A percentile compares a stretch with the other conserved stretches of the same genome.
Conservation (phyloP, 2,329 filamentous ascomycete species). For the Apiospora rasikravindrae region DNA sequence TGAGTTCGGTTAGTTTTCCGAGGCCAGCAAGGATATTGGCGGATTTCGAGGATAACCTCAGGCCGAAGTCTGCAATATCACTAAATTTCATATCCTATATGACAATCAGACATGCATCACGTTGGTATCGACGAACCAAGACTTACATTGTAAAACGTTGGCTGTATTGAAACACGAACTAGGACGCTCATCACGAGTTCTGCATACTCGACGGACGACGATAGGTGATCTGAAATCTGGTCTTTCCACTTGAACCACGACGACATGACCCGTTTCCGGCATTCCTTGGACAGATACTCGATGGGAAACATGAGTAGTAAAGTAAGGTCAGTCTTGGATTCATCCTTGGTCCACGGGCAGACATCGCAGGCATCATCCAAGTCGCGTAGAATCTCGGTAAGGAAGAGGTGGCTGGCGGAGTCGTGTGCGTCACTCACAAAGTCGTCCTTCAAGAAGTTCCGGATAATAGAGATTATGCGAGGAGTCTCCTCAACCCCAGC, state of each 20-base stretch:
- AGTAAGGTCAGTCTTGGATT: neutral
- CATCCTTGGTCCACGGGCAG: neutral
- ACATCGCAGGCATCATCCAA: slow-evolving; percentile 26
- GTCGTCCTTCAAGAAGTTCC: neutral
- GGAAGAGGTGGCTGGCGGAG: slow-evolving; percentile 30
- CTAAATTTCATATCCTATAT: slow-evolving; percentile 37
- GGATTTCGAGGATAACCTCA: slow-evolving; percentile 26
- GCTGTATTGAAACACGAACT: slow-evolving; percentile 37
- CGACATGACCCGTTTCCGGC: slow-evolving; percentile 39
- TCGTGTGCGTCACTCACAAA: too few species aligned
- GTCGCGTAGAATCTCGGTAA: slow-evolving; percentile 30
- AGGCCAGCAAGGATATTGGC: slow-evolving; percentile 26
- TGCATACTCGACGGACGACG: slow-evolving; percentile 31
- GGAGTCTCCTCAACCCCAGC: neutral
- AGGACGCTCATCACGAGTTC: slow-evolving; percentile 34
- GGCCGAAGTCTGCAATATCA: slow-evolving; percentile 36
- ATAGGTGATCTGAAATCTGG: slow-evolving; percentile 28
- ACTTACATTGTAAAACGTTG: slow-evolving; percentile 40
- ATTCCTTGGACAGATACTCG: slow-evolving; percentile 35
- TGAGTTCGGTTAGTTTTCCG: slow-evolving; percentile 35
- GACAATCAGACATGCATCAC: slow-evolving; percentile 21
- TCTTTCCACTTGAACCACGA: slow-evolving; percentile 38
- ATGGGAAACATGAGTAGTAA: slow-evolving; percentile 34
- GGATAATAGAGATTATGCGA: neutral
- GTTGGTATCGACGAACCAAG: neutral